Evolutionary conservation across 441 rosid genomes (phyloP).

Genomic region (Erysimum cheiri): DNA sequence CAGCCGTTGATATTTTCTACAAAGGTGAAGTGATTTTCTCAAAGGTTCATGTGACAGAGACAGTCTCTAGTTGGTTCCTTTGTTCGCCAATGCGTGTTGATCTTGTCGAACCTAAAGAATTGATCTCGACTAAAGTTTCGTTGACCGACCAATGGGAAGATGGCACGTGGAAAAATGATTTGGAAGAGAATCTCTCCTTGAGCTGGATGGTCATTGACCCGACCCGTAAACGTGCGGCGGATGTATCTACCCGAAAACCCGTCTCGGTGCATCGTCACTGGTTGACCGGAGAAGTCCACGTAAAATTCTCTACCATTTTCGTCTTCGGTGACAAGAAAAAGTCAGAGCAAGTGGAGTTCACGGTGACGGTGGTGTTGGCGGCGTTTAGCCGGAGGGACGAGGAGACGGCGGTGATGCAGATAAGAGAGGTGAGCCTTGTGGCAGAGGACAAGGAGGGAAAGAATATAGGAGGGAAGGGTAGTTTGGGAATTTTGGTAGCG

Average conservation of each 20-base stretch:
- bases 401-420: slow-evolving; percentile 58
- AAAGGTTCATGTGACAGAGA: slow-evolving; percentile 54
- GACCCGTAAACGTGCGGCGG: slow-evolving; percentile 48
- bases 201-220: slow-evolving; percentile 86
- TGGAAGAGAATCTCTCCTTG: slow-evolving; percentile 56
- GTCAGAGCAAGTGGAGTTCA: slow-evolving; percentile 47
- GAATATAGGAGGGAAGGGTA: slow-evolving; percentile 62
- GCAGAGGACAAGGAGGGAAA: slow-evolving; percentile 74
- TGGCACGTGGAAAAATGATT: slow-evolving; percentile 47
- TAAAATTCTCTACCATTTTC: slow-evolving; percentile 50
- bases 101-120: slow-evolving; percentile 60
- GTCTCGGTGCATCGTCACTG: slow-evolving; percentile 68
- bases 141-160: slow-evolving; percentile 7
- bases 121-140: slow-evolving; percentile 39
- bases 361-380: slow-evolving; percentile 53
- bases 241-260: slow-evolving; percentile 58
- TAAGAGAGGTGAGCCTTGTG: slow-evolving; percentile 66
- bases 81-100: slow-evolving; percentile 73
- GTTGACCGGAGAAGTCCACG: slow-evolving; percentile 68
- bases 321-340: slow-evolving; percentile 38
- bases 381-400: slow-evolving; percentile 50
- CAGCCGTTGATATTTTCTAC: slow-evolving; percentile 72
- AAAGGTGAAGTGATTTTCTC: slow-evolving; percentile 51
- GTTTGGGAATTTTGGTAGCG: slow-evolving; percentile 54
- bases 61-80: slow-evolving; percentile 60